Base-by-base conservation (phyloP, 768 basidiomycete genomes). In the Suillus subluteus region DNA sequence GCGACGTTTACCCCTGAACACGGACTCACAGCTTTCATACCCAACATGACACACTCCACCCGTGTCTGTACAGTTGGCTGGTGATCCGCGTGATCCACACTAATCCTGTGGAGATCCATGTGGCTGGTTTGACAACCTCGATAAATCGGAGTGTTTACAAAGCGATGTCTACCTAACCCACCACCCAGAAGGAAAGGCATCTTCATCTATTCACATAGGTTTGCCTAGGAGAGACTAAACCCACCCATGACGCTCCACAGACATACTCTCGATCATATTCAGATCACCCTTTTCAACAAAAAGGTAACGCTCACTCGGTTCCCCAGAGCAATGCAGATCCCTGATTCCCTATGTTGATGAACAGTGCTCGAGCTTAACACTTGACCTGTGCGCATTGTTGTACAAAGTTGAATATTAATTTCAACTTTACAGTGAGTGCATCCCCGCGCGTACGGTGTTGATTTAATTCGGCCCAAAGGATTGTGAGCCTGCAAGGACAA, bases 361-460 rank as follows among this genome's bases (percentile, higher is more conserved):
- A 21, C 32, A 56, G 21, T n/a, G 6, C 9, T 32, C 15, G 15
- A 30, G 16, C 18, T 30, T 23, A 23, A 11, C 4, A 21, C 21
- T 44, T 26, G 15, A 50, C n/a, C 1, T 26, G 50, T 8, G 16
- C 15, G 4, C 37, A 37, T 37, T 37, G 37, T n/a, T 18, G n/a
- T 2, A 15, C 54, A 55, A 35, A 18, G 54, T 35, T 21, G 11
- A 35, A 35, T 26, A 26, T 26, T 26, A 26, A 26, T 35, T 56
- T 54, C 11, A 56, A 32, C 35, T 55, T 30, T 12, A 54, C 16
- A 54, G 52, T 54, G 52, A 35, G 55, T 56, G 55, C 55, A 56
- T 12, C 18, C 6, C 3, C 2, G 11, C 12, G 48, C n/a, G 11
- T 50, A 23, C 15, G 50, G 50, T 4, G 32, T 32, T 32, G 32